Conservation (phyloP, 768 basidiomycete genomes). For the Rhodotorula kratochvilovae region DNA sequence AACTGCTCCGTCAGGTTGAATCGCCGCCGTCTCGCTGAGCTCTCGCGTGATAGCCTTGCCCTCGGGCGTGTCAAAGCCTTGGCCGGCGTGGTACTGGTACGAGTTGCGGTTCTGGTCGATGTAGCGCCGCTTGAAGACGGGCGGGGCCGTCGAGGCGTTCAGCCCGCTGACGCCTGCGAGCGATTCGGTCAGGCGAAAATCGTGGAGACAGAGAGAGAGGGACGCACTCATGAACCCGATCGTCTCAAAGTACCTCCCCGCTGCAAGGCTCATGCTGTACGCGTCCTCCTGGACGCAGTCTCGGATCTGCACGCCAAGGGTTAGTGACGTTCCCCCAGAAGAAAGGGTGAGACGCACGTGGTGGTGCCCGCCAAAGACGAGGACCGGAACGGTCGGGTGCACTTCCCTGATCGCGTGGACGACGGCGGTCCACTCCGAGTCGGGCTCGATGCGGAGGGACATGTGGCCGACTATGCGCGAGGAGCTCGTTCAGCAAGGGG, state of each 20-base stretch:
- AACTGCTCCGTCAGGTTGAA: conserved; percentile 64
- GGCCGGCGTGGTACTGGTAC: conserved; percentile 62
- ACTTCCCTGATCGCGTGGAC: conserved; percentile 67
- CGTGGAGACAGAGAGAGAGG: background rate
- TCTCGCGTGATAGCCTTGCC: conserved; percentile 59
- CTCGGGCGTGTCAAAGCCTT: conserved; percentile 59
- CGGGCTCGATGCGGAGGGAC: conserved; percentile 62
- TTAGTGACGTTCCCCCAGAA: too few species aligned
- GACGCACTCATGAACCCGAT: conserved; percentile 70
- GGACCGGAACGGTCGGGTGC: conserved; percentile 70
- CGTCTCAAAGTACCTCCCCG: conserved; percentile 89
- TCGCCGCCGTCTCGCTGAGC: conserved; percentile 55
- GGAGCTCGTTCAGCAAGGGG: background rate
- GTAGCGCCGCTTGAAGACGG: conserved; percentile 64
- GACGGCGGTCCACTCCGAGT: conserved; percentile 61
- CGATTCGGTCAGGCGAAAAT: background rate
- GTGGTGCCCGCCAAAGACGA: conserved; percentile 68
- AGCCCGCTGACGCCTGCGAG: conserved; percentile 50
- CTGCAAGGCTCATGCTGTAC: conserved; percentile 72
- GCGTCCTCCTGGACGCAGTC: conserved; percentile 71
- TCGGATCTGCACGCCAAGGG: conserved; percentile 73
- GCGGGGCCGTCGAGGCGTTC: conserved; percentile 48
- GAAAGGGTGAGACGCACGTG: too few species aligned
- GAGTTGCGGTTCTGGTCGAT: conserved; percentile 74
- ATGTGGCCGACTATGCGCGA: conserved; percentile 56